Evolutionary conservation across 2,329 filamentous ascomycete species (phyloP).

Genomic region (Lasiodiplodia citricola): DNA sequence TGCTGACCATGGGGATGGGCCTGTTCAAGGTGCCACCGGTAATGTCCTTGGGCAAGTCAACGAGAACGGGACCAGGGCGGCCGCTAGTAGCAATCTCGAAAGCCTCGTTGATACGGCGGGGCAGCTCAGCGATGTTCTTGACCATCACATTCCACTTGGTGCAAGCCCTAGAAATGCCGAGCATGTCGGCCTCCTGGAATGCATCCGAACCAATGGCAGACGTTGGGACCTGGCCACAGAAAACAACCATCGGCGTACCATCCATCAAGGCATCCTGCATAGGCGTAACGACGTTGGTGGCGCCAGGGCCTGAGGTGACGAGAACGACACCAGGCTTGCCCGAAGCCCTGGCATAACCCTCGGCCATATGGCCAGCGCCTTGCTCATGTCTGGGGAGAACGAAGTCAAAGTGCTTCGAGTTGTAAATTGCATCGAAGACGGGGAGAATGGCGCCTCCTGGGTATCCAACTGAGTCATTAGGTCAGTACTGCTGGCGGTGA

Average conservation of each 20-base stretch:
- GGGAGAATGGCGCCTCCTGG: slow-evolving; percentile 95
- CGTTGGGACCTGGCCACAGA: slow-evolving; percentile 90
- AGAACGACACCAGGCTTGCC: slow-evolving; percentile 95
- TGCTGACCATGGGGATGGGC: slow-evolving; percentile 79
- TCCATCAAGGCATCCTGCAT: slow-evolving; percentile 97
- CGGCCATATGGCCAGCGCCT: slow-evolving; percentile 97
- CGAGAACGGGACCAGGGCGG: slow-evolving; percentile 89
- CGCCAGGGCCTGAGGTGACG: slow-evolving; percentile 94
- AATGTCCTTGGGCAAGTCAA: slow-evolving; percentile 96
- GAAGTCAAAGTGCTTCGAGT: slow-evolving; percentile 96
- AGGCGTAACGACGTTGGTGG: slow-evolving; percentile 94
- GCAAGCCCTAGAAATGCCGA: slow-evolving; percentile 92
- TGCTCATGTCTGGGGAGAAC: slow-evolving; percentile 96
- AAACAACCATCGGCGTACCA: slow-evolving; percentile 94
- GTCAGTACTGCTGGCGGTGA: slow-evolving; percentile 10
- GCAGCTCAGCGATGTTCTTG: slow-evolving; percentile 91
- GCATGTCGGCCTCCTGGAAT: slow-evolving; percentile 94
- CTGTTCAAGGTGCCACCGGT: slow-evolving; percentile 82
- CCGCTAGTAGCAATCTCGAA: slow-evolving; percentile 97
- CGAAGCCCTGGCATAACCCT: slow-evolving; percentile 92
- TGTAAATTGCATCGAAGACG: slow-evolving; percentile 98
- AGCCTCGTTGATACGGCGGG: slow-evolving; percentile 92
- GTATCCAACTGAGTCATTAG: slow-evolving; percentile 62
- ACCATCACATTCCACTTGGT: slow-evolving; percentile 99
- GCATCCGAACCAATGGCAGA: slow-evolving; percentile 91